Conservation (phyloP, 441 rosid genomes). For the Cnidoscolus chayamansa region DNA sequence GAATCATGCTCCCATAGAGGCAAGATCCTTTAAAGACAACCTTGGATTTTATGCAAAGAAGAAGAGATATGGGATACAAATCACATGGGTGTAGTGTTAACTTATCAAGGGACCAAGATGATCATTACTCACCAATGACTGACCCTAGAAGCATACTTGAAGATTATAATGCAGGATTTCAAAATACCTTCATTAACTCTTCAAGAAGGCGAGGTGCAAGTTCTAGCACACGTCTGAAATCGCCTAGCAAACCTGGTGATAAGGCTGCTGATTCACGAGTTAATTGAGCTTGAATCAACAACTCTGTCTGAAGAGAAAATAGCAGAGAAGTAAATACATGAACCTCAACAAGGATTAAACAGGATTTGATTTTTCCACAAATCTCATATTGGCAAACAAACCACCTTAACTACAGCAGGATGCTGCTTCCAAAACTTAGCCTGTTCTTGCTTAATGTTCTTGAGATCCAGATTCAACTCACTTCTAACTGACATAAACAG, state of each 20-base stretch:
- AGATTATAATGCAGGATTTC: constrained; percentile 1
- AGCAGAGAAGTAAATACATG: constrained; percentile 10
- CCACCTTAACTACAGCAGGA: constrained; percentile 96
- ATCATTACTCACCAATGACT: constrained; percentile 1
- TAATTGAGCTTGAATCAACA: constrained; percentile 96
- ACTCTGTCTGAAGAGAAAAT: constrained; percentile 65
- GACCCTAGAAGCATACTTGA: constrained; percentile 18
- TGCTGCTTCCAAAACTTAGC: constrained; percentile 99
- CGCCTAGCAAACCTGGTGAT: constrained; percentile 72
- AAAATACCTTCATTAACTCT: constrained; percentile 84
- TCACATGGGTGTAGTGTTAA: background rate
- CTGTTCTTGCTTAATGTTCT: constrained; percentile 98
- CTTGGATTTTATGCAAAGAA: background rate
- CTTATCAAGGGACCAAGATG: background rate
- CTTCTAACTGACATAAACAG: constrained; percentile 94
- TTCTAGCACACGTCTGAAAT: constrained; percentile 86
- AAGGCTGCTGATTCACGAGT: constrained; percentile 71
- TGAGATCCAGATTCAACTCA: constrained; percentile 89
- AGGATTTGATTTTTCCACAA: constrained; percentile 13
- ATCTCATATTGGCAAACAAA: constrained; percentile 15
- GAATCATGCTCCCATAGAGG: background rate
- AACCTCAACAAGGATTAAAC: constrained; percentile 14
- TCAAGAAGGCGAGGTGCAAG: constrained; percentile 98
- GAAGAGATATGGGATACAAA: background rate
- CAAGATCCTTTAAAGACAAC: background rate